Evolutionary conservation across 345 rosid species (phyloP).

Genomic region (Jatropha curcas): DNA sequence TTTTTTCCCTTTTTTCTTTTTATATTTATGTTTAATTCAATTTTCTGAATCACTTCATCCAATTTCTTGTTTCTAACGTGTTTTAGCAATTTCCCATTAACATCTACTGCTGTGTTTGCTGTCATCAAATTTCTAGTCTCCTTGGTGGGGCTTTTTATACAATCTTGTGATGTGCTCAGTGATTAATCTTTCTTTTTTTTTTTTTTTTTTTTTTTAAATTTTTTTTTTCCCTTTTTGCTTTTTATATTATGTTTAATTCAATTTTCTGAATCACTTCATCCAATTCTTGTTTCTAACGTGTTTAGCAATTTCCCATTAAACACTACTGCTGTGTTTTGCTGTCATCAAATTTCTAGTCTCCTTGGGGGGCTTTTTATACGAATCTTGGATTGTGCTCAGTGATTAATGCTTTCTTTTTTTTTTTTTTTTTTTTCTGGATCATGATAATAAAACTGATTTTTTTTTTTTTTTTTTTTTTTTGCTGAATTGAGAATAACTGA

Average conservation of each 20-base stretch:
- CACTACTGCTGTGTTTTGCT: background rate
- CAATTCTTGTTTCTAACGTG: background rate
- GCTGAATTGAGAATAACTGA: too few species aligned
- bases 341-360: background rate
- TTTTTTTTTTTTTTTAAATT: too few species aligned
- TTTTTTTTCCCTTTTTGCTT: background rate
- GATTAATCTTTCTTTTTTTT: too few species aligned
- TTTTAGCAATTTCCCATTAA: slow-evolving; percentile 2
- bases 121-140: background rate
- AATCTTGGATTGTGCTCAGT: too few species aligned
- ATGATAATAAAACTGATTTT: too few species aligned
- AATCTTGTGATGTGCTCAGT: too few species aligned
- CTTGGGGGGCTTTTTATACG: too few species aligned
- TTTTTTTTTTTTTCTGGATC: too few species aligned
- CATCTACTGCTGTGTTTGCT: background rate
- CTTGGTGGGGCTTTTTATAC: too few species aligned
- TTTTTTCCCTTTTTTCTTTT: background rate
- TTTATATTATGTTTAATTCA: background rate
- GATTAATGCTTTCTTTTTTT: too few species aligned
- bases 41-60: background rate
- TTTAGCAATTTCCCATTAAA: slow-evolving; percentile 1
- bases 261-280: background rate
- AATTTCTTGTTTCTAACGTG: background rate
- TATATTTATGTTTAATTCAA: background rate
- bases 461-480: too few species aligned